A percentile compares a stretch with the other conserved stretches of the same genome.
phyloP scores from a whole-genome alignment of 2,329 filamentous ascomycete genomes.

The Colletotrichum siamense region DNA sequence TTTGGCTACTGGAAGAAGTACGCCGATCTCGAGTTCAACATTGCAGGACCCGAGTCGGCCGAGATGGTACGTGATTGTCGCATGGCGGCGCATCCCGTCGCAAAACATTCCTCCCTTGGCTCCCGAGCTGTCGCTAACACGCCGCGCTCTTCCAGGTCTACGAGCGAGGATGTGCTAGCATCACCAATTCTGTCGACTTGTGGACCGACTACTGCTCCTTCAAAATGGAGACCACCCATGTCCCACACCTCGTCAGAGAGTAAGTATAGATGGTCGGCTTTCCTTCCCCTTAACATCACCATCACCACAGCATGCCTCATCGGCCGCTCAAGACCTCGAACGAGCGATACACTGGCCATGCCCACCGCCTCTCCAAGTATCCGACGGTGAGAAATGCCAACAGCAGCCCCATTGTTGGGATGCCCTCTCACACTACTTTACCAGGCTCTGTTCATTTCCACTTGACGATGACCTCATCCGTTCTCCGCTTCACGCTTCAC shows the following conservation, averaged over 20 bases:
- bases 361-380: conserved; percentile 41
- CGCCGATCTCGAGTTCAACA: conserved; percentile 95
- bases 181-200: conserved; percentile 91
- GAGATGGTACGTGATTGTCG: conserved; percentile 76
- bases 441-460: conserved; percentile 63
- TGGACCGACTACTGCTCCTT: conserved; percentile 98
- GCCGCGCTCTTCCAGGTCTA: conserved; percentile 71
- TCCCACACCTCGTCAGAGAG: conserved; percentile 96
- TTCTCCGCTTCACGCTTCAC: conserved; percentile 52
- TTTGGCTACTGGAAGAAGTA: conserved; percentile 99
- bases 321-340: conserved; percentile 46
- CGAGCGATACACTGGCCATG: conserved; percentile 29
- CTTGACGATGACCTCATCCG: conserved; percentile 40
- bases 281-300: conserved; percentile 70
- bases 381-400: conserved; percentile 76
- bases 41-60: conserved; percentile 93
- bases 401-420: conserved; percentile 62
- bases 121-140: background rate
- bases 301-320: conserved; percentile 48
- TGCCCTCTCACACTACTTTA: conserved; percentile 69
- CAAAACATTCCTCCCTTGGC: conserved; percentile 1
- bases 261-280: conserved; percentile 80
- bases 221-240: conserved; percentile 97
- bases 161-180: conserved; percentile 91
- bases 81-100: background rate